phyloP scores from a whole-genome alignment of 1,139 yeast genomes.

The Geotrichum fermentans region DNA sequence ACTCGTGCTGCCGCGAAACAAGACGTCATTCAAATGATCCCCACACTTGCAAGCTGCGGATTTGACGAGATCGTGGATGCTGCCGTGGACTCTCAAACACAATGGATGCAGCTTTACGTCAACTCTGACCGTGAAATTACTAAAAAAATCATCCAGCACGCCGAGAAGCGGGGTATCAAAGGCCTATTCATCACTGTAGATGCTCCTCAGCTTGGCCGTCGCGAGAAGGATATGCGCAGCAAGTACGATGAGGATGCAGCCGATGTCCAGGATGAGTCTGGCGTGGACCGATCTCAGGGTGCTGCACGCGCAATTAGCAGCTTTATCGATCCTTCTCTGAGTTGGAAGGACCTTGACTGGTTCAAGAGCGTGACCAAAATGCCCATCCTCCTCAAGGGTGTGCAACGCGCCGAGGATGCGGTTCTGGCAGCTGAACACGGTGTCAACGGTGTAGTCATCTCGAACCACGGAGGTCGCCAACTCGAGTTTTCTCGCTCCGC shows the following conservation, averaged over 20 bases:
- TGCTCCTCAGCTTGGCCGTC: slow-evolving; percentile 91
- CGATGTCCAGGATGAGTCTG: slow-evolving; percentile 40
- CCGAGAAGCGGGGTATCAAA: slow-evolving; percentile 68
- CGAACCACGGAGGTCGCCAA: slow-evolving; percentile 80
- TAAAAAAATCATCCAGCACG: slow-evolving; percentile 56
- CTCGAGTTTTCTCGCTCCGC: slow-evolving; percentile 67
- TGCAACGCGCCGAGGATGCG: slow-evolving; percentile 66
- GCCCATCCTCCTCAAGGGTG: slow-evolving; percentile 67
- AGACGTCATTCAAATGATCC: slow-evolving; percentile 52
- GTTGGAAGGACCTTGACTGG: slow-evolving; percentile 62
- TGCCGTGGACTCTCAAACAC: slow-evolving; percentile 48
- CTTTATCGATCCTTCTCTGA: slow-evolving; percentile 76
- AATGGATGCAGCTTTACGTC: slow-evolving; percentile 90
- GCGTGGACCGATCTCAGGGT: slow-evolving; percentile 67
- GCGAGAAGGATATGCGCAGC: slow-evolving; percentile 62
- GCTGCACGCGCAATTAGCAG: slow-evolving; percentile 83
- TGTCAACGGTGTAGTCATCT: slow-evolving; percentile 60
- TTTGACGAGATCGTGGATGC: slow-evolving; percentile 54
- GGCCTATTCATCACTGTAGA: slow-evolving; percentile 87
- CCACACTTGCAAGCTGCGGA: slow-evolving; percentile 52
- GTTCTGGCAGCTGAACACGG: slow-evolving; percentile 58
- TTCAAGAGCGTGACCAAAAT: slow-evolving; percentile 53
- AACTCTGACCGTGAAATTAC: slow-evolving; percentile 65
- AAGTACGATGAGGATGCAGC: slow-evolving; percentile 64
- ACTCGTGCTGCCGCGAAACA: slow-evolving; percentile 48